Conservation (phyloP, 306 rosid genomes). For the Castanospermum australe region DNA sequence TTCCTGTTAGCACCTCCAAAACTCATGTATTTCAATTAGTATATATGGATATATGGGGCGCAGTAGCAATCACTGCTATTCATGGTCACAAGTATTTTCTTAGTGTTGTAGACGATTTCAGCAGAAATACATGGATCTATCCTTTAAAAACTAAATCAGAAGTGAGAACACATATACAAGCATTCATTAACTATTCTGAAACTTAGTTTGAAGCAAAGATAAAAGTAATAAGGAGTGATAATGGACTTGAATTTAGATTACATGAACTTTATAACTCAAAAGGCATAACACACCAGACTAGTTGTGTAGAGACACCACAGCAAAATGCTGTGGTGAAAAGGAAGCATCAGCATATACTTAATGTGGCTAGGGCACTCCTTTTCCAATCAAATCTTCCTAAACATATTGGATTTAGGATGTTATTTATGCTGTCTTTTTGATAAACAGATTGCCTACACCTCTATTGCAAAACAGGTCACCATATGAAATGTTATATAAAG, state of each 20-base stretch:
- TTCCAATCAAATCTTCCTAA: not conserved
- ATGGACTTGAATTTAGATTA: not conserved
- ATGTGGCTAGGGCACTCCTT: not conserved
- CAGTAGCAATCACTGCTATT: too few relatives aligned
- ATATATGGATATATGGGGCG: too few relatives aligned
- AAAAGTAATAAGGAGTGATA: not conserved
- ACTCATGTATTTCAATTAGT: too few relatives aligned
- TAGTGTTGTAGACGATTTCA: too few relatives aligned
- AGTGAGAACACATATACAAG: too few relatives aligned
- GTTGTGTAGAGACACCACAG: not conserved
- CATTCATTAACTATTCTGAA: too few relatives aligned
- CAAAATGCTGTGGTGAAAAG: not conserved
- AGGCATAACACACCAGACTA: not conserved
- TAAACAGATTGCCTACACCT: not conserved
- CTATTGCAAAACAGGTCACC: not conserved
- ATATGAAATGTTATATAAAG: too few relatives aligned
- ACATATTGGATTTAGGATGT: not conserved
- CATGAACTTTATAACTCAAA: not conserved
- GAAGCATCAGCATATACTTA: not conserved
- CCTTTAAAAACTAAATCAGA: too few relatives aligned
- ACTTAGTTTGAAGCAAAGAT: too few relatives aligned
- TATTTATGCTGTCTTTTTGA: not conserved
- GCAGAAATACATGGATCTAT: too few relatives aligned
- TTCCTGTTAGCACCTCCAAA: too few relatives aligned
- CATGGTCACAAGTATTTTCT: too few relatives aligned